Evolutionary conservation across 306 rosid species (phyloP), one percentile per base, ranked within the genome.

Genomic region (Acacia acuminata): DNA sequence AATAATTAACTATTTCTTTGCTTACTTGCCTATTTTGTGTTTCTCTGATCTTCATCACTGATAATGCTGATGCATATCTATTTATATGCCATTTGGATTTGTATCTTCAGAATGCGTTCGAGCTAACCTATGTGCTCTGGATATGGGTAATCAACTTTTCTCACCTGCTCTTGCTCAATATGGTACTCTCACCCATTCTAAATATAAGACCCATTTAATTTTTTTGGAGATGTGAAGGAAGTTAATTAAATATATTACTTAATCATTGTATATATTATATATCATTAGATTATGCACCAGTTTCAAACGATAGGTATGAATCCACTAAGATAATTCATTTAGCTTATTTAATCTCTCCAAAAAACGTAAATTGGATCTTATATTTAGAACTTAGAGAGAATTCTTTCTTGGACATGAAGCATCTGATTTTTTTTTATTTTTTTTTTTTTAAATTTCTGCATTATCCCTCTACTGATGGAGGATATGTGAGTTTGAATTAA

Each of bases 121-220:
- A 94, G 94, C 88, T 96, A 75, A 96, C 99, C 7, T 90, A 88
- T 83, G 92, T 96, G 96, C 82, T 94, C 71, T 96, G 98, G 98
- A 89, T 90, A 86, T 90, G 94, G 99, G 98, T 94, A 88, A 71
- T 45, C 20, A 71, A 71, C 58, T 71, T 30, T 64, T 24, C 7
- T 71, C 19, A 43, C 55, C 43, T 70, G 15, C 17, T 70, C 74
- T 70, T 70, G 19, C 36, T 70, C 3, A 71, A 32, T 10, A 45
- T 71, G 42, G 1, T 38, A 38, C 7, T 36, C 40, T 1, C 40
- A 4, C 2, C 2, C 2, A 0, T 32, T 3, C 4, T 36, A 5
- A 36, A 36, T 36, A 36, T 36, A 4, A 36, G 7, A 0, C 42
- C 1, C 5, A 6, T 5, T 38, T 38, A 6, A 38, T 38, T 38